These are phyloP conservation scores for Botrytis galanthina DNA, from an alignment of 2,329 filamentous ascomycete genomes.

Conservation along the genomic window DNA sequence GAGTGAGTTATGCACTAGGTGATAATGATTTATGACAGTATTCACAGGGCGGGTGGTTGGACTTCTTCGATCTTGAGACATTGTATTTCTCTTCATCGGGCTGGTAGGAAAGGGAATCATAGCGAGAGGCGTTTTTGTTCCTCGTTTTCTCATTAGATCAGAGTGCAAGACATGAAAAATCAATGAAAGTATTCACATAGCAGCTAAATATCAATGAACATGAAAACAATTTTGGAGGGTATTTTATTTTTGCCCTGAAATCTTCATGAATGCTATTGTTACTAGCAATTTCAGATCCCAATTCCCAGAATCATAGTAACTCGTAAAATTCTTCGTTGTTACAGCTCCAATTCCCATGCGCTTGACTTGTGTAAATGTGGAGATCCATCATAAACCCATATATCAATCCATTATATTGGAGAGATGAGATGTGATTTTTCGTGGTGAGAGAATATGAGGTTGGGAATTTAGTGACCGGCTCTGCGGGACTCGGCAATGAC, in stretches of 20 bases:
- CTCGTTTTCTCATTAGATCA: neutral
- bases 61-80: neutral
- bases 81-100: neutral
- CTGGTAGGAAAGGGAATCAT: neutral
- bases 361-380: conserved; percentile 2
- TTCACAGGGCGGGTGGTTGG: neutral
- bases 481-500: conserved; percentile 96
- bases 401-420: conserved; percentile 26
- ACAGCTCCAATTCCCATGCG: conserved; percentile 25
- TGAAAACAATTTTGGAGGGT: neutral
- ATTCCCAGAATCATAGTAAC: conserved; percentile 24
- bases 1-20: neutral
- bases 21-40: conserved; percentile 3
- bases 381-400: conserved; percentile 8
- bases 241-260: conserved; percentile 15
- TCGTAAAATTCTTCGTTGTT: conserved; percentile 28
- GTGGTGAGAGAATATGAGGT: conserved; percentile 21
- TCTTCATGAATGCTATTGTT: conserved; percentile 3
- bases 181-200: neutral
- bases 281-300: conserved; percentile 22
- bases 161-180: neutral
- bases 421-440: conserved; percentile 34
- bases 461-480: conserved; percentile 61
- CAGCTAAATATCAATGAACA: neutral
- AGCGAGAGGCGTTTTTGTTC: conserved; percentile 1